Evolutionary conservation across 257 asterid species (phyloP), one percentile per base, ranked within the genome.

Genomic region (Solanum sparsipilum): DNA sequence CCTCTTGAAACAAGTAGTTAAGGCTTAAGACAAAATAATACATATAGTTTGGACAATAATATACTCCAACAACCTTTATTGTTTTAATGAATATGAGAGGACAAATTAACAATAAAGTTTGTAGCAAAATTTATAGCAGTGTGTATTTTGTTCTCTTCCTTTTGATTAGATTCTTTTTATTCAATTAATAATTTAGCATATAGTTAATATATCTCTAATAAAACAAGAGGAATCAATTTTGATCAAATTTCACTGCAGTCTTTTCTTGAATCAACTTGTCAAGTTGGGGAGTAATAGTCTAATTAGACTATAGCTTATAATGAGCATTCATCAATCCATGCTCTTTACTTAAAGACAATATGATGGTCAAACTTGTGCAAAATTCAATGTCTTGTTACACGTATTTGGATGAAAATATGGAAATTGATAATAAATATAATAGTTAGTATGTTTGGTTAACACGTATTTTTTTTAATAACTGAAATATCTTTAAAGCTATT

Each of bases 201-300:
- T 20, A 18, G 15, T 79, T 81, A 48, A 73, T 73, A 35, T 15
- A 44, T 31, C 39, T 16, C 41, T 81, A 81, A 81, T 81, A 29
- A 81, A 46, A 46, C 85, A 46, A 58, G 31, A 67, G 48, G 85
- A 87, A 87, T 87, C 87, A 83, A 84, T 34, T 65, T 29, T 87
- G 39, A 79, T 79, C 87, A 90, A 56, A 84, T 29, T 91, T 90
- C 88, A 91, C 81, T 88, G 93, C 93, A 90, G 94, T 87, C 93
- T 90, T 93, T 91, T 89, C 72, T 85, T 87, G 67, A 88, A 18
- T 48, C 20, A 18, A 48, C 20, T 46, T 29, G 70, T 48, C 41
- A 82, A 82, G 44, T 31, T 16, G 79, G 20, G 81, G 3, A 34
- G 29, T 9, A 35, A 20, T 29, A 81, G 41, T 81, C 46, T 44